These are phyloP conservation scores for Pseudonitzschia pungens DNA, from an alignment of 108 stramenopile species.

Conservation along the genomic window DNA sequence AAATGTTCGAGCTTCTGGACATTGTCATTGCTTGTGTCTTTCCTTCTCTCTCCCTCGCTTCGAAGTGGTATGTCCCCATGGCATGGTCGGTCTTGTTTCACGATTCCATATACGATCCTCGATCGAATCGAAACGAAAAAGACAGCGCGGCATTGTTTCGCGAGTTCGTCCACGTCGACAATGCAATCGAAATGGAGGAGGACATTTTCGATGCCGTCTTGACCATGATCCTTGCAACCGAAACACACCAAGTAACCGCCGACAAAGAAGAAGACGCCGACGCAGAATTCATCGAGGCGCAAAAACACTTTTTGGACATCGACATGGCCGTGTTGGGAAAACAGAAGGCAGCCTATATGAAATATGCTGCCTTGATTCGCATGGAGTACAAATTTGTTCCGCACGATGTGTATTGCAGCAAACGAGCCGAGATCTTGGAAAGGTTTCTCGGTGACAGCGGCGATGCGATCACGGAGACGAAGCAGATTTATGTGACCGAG, in stretches of 20 bases:
- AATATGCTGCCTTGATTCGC: constrained; percentile 73
- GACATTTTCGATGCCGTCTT: constrained; percentile 18
- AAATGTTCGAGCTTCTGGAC: constrained; percentile 51
- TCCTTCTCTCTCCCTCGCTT: background rate
- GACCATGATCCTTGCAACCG: constrained; percentile 42
- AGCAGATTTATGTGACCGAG: constrained; percentile 48
- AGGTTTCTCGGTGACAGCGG: constrained; percentile 37
- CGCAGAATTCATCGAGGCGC: background rate
- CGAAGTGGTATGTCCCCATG: constrained; percentile 17
- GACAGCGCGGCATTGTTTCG: constrained; percentile 71
- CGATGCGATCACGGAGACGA: background rate
- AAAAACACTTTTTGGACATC: constrained; percentile 69
- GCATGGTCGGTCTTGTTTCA: constrained; percentile 78
- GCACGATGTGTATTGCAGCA: constrained; percentile 60
- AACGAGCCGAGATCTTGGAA: constrained; percentile 68
- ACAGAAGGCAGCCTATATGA: constrained; percentile 40
- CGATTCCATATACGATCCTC: constrained; percentile 81
- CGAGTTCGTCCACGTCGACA: constrained; percentile 44
- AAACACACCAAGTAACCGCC: constrained; percentile 33
- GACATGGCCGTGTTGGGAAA: constrained; percentile 86
- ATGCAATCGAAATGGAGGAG: background rate
- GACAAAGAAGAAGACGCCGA: background rate
- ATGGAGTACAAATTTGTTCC: constrained; percentile 69
- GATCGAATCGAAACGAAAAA: constrained; percentile 68
- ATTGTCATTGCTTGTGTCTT: background rate